These are phyloP conservation scores for Neurospora crassa DNA, from an alignment of 2,329 filamentous ascomycete genomes.

Conservation along the genomic window DNA sequence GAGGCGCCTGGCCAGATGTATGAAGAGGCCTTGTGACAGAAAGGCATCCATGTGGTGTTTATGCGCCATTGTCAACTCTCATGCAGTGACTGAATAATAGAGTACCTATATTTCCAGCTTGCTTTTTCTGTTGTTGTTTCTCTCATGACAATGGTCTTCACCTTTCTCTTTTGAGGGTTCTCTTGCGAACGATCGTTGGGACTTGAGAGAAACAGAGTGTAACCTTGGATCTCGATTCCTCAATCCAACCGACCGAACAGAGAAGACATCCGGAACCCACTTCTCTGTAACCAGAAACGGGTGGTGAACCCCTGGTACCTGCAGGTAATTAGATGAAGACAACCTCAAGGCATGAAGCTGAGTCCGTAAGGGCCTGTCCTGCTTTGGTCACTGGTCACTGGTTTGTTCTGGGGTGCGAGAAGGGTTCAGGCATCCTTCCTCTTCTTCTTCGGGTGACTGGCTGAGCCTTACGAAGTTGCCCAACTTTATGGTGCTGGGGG, in stretches of 20 bases:
- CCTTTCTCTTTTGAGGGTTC: neutral
- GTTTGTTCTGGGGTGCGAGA: neutral
- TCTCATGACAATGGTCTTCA: neutral
- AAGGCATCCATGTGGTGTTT: neutral
- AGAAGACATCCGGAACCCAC: neutral
- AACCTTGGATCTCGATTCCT: neutral
- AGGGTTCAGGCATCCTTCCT: neutral
- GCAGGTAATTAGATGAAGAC: neutral
- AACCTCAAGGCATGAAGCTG: neutral
- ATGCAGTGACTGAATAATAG: neutral
- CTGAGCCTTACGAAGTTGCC: neutral
- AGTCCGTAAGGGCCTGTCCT: neutral
- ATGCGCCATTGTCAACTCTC: neutral
- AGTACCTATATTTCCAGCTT: neutral
- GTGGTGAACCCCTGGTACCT: neutral
- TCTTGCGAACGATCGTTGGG: neutral
- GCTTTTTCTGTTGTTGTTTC: neutral
- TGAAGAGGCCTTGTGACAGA: neutral
- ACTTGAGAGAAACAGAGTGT: neutral
- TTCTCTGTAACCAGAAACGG: neutral
- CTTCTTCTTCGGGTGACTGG: neutral
- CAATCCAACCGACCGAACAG: neutral
- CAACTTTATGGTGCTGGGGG: neutral
- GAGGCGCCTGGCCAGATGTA: neutral
- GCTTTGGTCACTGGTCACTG: neutral